A percentile compares a stretch with the other conserved stretches of the same genome.
These are phyloP conservation scores for Chalara sp. DNA, from an alignment of 2,329 filamentous ascomycete genomes.

Conservation along the genomic window DNA sequence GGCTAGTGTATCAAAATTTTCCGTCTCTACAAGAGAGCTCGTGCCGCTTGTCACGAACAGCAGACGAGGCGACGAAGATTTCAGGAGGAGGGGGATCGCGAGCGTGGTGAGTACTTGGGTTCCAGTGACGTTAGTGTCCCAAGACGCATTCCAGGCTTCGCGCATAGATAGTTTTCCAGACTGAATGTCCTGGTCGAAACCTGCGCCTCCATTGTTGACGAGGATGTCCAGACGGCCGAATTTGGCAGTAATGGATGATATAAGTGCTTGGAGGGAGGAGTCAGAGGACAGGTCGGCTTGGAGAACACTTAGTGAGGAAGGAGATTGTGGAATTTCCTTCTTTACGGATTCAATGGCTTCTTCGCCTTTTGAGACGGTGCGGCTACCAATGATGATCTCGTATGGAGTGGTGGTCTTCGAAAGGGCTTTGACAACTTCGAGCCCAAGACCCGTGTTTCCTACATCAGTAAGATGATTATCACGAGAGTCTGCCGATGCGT, in stretches of 20 bases:
- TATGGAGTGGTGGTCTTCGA: slow-evolving; percentile 5
- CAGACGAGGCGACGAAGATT: slow-evolving; percentile 36
- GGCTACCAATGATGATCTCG: slow-evolving; percentile 36
- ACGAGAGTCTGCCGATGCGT: no score
- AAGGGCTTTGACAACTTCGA: slow-evolving; percentile 27
- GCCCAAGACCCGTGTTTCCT: slow-evolving; percentile 32
- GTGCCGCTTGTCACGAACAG: slow-evolving; percentile 41
- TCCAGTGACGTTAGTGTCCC: slow-evolving; percentile 37
- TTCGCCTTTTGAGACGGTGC: slow-evolving; percentile 33
- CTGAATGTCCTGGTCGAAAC: slow-evolving; percentile 26
- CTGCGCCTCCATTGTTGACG: slow-evolving; percentile 27
- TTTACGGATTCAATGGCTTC: slow-evolving; percentile 30
- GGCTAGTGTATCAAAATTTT: slow-evolving; percentile 17
- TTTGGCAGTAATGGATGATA: slow-evolving; percentile 21
- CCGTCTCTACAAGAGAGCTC: slow-evolving; percentile 26
- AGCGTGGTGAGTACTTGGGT: slow-evolving; percentile 31
- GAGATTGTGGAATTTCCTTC: slow-evolving; percentile 26
- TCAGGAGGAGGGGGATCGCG: slow-evolving; percentile 35
- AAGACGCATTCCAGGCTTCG: slow-evolving; percentile 34
- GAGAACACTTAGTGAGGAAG: slow-evolving; percentile 16
- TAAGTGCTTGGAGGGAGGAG: slow-evolving; percentile 26
- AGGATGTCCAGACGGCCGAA: slow-evolving; percentile 28
- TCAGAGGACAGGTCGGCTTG: slow-evolving; percentile 29
- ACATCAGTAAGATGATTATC: slow-evolving; percentile 3
- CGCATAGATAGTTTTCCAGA: slow-evolving; percentile 26